A percentile compares a stretch with the other conserved stretches of the same genome.
Conservation (phyloP, 352 stramenopile genomes). For the Phytophthora pini region DNA sequence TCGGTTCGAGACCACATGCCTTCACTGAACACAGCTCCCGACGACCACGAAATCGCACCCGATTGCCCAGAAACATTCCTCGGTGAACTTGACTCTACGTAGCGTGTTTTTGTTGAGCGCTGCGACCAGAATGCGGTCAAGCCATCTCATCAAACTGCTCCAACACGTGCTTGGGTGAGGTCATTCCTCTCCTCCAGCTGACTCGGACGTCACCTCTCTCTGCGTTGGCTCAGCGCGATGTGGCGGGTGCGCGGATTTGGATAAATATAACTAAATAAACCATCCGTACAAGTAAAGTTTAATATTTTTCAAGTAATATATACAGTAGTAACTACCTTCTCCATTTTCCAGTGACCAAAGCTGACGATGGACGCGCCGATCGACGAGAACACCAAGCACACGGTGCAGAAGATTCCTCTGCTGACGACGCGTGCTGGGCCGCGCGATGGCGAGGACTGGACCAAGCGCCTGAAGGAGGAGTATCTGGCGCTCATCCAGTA, state of each 20-base stretch:
- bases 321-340: too few species aligned
- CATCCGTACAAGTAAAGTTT: too few species aligned
- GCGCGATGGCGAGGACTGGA: conserved; percentile 83
- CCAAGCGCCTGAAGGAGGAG: conserved; percentile 87
- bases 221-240: too few species aligned
- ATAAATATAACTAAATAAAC: too few species aligned
- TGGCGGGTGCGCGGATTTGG: too few species aligned
- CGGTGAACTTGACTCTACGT: conserved; percentile 5
- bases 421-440: conserved; percentile 81
- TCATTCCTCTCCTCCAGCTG: conserved; percentile 5
- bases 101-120: conserved; percentile 3
- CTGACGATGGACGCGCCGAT: conserved; percentile 75
- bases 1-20: background rate
- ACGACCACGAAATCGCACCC: background rate
- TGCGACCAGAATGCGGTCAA: background rate
- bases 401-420: conserved; percentile 86
- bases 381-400: conserved; percentile 81
- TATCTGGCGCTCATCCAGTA: conserved; percentile 90
- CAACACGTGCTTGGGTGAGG: conserved; percentile 16
- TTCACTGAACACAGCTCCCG: conserved; percentile 1
- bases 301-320: too few species aligned
- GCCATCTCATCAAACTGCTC: conserved; percentile 3
- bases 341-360: background rate
- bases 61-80: conserved; percentile 1
- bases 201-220: background rate